A percentile compares a stretch with the other conserved stretches of the same genome.
These are phyloP conservation scores for Pseudofabraea citricarpa DNA, from an alignment of 2,329 filamentous ascomycete genomes.

Conservation along the genomic window DNA sequence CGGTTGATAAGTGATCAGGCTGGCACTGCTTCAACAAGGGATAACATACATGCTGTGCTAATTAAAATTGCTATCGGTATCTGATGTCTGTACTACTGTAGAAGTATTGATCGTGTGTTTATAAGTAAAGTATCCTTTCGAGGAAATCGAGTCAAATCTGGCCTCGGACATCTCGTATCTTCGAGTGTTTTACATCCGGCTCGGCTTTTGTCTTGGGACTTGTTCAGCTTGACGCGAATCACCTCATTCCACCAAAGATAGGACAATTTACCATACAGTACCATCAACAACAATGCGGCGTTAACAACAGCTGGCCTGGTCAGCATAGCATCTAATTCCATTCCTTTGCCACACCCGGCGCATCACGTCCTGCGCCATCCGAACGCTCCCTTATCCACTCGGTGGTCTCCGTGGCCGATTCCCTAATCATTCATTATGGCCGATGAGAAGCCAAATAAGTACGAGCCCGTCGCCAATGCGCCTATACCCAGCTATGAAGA, in stretches of 20 bases:
- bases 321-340: not conserved
- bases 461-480: slow-evolving; percentile 51
- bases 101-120: too few relatives aligned
- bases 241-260: slow-evolving; percentile 3
- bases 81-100: too few relatives aligned
- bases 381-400: not conserved
- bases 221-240: slow-evolving; percentile 2
- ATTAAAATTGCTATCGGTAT: too few relatives aligned
- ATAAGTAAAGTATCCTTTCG: too few relatives aligned
- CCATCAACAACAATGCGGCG: slow-evolving; percentile 14
- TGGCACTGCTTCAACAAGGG: too few relatives aligned
- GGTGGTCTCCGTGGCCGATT: not conserved
- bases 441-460: slow-evolving; percentile 50
- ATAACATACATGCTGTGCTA: too few relatives aligned
- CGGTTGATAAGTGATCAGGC: too few relatives aligned
- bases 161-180: too few relatives aligned
- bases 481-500: slow-evolving; percentile 78
- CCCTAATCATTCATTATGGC: slow-evolving; percentile 21
- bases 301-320: slow-evolving; percentile 23
- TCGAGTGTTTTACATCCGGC: not conserved
- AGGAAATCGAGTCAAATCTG: too few relatives aligned
- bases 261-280: slow-evolving; percentile 11
- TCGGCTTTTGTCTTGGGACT: not conserved
- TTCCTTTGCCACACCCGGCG: not conserved
- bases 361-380: too few relatives aligned